Evolutionary conservation across 176 grass and related monocot genomes (phyloP).

Genomic region (Aegilops tauschii): DNA sequence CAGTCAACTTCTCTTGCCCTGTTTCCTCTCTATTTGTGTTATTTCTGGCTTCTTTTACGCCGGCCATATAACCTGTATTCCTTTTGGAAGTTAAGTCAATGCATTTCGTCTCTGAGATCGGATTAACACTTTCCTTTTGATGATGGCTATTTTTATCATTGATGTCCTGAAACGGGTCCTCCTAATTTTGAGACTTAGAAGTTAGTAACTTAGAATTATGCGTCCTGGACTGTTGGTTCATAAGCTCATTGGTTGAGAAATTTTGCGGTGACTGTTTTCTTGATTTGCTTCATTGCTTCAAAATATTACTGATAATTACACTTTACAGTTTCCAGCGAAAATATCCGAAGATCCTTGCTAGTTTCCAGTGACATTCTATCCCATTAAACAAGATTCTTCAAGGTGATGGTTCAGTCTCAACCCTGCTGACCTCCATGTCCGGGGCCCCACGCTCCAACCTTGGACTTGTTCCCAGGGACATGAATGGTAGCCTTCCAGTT

Average conservation of each 20-base stretch:
- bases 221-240: background rate
- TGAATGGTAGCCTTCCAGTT: constrained; percentile 51
- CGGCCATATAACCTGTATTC: background rate
- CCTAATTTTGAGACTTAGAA: background rate
- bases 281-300: background rate
- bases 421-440: constrained; percentile 47
- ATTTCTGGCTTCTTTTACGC: background rate
- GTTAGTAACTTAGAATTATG: background rate
- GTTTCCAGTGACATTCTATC: constrained; percentile 14
- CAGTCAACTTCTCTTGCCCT: background rate
- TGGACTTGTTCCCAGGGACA: constrained; percentile 49
- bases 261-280: background rate
- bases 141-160: constrained; percentile 11
- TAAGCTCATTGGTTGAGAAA: background rate
- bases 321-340: constrained; percentile 6
- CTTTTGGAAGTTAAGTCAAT: constrained; percentile 4
- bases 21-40: constrained; percentile 7
- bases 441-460: constrained; percentile 50
- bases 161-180: background rate
- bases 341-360: constrained; percentile 16
- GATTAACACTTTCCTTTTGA: background rate
- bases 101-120: background rate
- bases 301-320: background rate
- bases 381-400: constrained; percentile 24
- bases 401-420: constrained; percentile 41